These are phyloP conservation scores for Hibiscus tridactylites DNA, from an alignment of 345 rosid genomes.

Conservation along the genomic window DNA sequence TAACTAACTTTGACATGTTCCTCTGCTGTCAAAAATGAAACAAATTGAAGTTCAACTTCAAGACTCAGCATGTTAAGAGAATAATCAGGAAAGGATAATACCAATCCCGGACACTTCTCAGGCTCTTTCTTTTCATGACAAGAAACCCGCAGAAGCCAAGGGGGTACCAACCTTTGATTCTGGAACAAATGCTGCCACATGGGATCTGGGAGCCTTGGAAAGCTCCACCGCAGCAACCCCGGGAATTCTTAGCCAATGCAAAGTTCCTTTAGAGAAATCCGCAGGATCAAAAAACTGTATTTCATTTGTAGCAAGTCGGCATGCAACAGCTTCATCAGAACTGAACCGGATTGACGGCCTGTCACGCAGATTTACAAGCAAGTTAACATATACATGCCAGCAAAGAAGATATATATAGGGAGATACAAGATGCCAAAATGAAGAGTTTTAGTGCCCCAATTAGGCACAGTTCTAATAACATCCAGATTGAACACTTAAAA, in stretches of 20 bases:
- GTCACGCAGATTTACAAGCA: constrained; percentile 17
- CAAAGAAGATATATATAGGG: background rate
- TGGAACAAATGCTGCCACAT: constrained; percentile 83
- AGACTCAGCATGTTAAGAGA: background rate
- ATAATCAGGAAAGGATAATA: background rate
- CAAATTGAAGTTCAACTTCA: background rate
- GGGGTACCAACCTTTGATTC: constrained; percentile 68
- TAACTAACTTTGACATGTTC: background rate
- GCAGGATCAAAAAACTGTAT: constrained; percentile 74
- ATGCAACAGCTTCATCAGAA: constrained; percentile 73
- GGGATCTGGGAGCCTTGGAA: constrained; percentile 67
- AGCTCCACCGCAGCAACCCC: constrained; percentile 76
- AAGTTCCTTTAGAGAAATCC: constrained; percentile 75
- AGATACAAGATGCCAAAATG: background rate
- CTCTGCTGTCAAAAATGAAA: background rate
- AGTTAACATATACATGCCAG: background rate
- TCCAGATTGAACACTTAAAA: background rate
- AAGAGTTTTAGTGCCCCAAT: background rate
- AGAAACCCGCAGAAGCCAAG: background rate
- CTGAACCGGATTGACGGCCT: constrained; percentile 82
- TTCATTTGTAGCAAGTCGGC: constrained; percentile 82
- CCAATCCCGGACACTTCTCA: background rate
- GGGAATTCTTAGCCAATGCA: constrained; percentile 57
- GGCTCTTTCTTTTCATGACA: background rate
- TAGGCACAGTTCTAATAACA: background rate